Conservation (phyloP, 345 rosid species). For the Salix purpurea region DNA sequence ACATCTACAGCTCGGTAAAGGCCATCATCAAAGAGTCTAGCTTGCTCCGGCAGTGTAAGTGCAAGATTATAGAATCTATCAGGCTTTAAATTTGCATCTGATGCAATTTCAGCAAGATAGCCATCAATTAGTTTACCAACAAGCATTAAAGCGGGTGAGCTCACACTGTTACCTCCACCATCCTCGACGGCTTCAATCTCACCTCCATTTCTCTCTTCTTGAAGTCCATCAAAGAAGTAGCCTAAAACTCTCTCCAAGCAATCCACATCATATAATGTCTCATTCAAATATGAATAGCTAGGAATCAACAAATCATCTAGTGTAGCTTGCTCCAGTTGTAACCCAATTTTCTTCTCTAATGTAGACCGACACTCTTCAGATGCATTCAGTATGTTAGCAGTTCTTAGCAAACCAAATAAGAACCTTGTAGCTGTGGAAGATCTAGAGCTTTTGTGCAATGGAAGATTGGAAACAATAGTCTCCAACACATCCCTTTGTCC, state of each 20-base stretch:
- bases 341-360: constrained; percentile 76
- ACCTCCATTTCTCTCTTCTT: constrained; percentile 29
- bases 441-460: constrained; percentile 51
- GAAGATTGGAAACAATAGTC: constrained; percentile 58
- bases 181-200: constrained; percentile 31
- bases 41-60: constrained; percentile 68
- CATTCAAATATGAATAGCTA: constrained; percentile 88
- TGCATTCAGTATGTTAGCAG: constrained; percentile 77
- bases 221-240: constrained; percentile 57
- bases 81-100: constrained; percentile 82
- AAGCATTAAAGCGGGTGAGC: constrained; percentile 59
- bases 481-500: constrained; percentile 82
- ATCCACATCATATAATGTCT: constrained; percentile 91
- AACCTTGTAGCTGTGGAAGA: constrained; percentile 54
- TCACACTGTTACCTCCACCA: constrained; percentile 14
- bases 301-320: constrained; percentile 91
- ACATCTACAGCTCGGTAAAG: constrained; percentile 94
- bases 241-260: constrained; percentile 78
- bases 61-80: constrained; percentile 71
- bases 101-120: constrained; percentile 82
- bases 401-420: constrained; percentile 67
- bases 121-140: constrained; percentile 95
- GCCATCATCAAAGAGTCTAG: constrained; percentile 92
- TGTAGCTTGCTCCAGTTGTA: constrained; percentile 74
- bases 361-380: constrained; percentile 54